A percentile compares a stretch with the other conserved stretches of the same genome.
phyloP scores from a whole-genome alignment of 1,139 yeast genomes.

The Pichia sp. region DNA sequence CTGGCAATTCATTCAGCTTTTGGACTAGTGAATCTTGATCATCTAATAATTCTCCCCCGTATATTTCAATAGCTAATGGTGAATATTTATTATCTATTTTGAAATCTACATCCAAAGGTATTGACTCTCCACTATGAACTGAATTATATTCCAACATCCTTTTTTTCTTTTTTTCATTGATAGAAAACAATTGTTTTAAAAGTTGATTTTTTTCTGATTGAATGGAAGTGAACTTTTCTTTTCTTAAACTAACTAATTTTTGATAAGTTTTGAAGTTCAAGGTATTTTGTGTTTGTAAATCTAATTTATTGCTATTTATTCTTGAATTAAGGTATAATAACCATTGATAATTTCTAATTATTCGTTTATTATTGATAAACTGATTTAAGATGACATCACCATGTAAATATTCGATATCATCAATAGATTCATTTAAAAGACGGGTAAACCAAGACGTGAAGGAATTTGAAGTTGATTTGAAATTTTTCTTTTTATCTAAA shows the following conservation, averaged over 20 bases:
- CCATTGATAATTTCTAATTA: slow-evolving; percentile 31
- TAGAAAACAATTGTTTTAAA: slow-evolving; percentile 7
- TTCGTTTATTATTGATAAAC: slow-evolving; percentile 28
- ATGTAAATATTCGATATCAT: slow-evolving; percentile 30
- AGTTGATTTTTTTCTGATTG: slow-evolving; percentile 3
- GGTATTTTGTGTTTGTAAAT: too few species aligned
- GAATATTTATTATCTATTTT: not conserved
- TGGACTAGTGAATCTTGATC: not conserved
- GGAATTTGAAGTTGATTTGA: slow-evolving; percentile 17
- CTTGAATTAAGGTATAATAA: slow-evolving; percentile 22
- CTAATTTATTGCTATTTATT: slow-evolving; percentile 5
- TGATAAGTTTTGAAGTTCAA: too few species aligned
- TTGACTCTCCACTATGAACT: slow-evolving; percentile 3
- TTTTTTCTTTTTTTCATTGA: slow-evolving; percentile 1
- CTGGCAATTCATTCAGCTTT: slow-evolving; percentile 1
- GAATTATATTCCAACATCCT: slow-evolving; percentile 1
- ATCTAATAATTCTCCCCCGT: slow-evolving; percentile 3
- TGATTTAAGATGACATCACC: slow-evolving; percentile 30
- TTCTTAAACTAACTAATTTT: slow-evolving; percentile 13
- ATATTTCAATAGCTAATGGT: slow-evolving; percentile 4
- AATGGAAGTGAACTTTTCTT: slow-evolving; percentile 5
- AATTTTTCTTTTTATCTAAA: slow-evolving; percentile 17
- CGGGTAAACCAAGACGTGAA: slow-evolving; percentile 23
- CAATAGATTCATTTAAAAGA: slow-evolving; percentile 23
- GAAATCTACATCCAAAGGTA: slow-evolving; percentile 4